Evolutionary conservation across 768 basidiomycete species (phyloP).

Genomic region (Russula abietina): DNA sequence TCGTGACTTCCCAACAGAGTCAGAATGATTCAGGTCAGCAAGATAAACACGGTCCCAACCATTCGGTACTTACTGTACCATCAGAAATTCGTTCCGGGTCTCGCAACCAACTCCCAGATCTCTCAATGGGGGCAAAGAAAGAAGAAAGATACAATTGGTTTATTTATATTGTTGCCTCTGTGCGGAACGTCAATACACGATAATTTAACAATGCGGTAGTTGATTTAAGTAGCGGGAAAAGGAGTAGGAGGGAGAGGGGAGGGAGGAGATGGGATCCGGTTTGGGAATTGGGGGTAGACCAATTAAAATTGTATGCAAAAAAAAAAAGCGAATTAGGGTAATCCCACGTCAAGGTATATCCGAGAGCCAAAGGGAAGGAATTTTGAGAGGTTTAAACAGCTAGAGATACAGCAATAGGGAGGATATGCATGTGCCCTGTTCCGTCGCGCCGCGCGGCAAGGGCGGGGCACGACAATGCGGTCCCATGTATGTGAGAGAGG

Average conservation of each 20-base stretch:
- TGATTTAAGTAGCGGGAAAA: background rate
- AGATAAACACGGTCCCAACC: no score
- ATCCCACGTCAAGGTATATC: slow-evolving; percentile 13
- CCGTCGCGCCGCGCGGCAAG: slow-evolving; percentile 19
- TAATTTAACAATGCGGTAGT: slow-evolving; percentile 15
- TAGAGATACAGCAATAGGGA: slow-evolving; percentile 21
- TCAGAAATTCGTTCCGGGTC: background rate
- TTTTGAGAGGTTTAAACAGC: slow-evolving; percentile 7
- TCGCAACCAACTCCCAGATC: background rate
- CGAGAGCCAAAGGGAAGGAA: background rate
- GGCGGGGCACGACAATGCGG: slow-evolving; percentile 17
- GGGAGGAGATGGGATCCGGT: background rate
- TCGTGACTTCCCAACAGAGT: background rate
- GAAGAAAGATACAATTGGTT: slow-evolving; percentile 15
- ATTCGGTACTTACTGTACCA: background rate
- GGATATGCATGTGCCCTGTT: slow-evolving; percentile 17
- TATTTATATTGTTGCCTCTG: slow-evolving; percentile 8
- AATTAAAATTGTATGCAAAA: slow-evolving; percentile 4
- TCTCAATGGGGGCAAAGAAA: background rate
- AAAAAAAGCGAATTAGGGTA: slow-evolving; percentile 15
- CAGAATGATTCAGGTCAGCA: no score
- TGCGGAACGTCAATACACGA: slow-evolving; percentile 18
- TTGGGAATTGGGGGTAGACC: background rate
- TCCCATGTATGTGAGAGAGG: slow-evolving; percentile 2
- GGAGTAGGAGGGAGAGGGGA: background rate